These are phyloP conservation scores for Candida silvicultrix DNA, from an alignment of 805 yeast species.

Conservation along the genomic window DNA sequence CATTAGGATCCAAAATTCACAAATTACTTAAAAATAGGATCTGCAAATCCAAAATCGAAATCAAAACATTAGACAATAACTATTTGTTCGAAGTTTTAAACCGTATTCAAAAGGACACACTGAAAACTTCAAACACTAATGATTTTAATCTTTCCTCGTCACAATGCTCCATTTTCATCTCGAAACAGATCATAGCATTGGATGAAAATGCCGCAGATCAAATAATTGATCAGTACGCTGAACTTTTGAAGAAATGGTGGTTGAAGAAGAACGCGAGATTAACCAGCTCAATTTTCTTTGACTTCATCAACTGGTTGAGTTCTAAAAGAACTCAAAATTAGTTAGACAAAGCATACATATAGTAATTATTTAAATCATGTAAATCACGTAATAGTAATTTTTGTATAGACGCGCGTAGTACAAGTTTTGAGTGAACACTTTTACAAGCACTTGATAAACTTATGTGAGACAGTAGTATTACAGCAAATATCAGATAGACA, in stretches of 20 bases:
- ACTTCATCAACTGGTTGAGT: slow-evolving; percentile 73
- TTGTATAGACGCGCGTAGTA: no score
- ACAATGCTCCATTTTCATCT: slow-evolving; percentile 58
- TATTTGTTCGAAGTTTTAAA: slow-evolving; percentile 24
- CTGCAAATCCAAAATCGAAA: slow-evolving; percentile 38
- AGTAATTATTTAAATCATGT: no score
- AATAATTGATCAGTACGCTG: slow-evolving; percentile 51
- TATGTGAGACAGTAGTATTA: neutral
- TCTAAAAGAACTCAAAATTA: slow-evolving; percentile 34
- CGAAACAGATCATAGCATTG: slow-evolving; percentile 44
- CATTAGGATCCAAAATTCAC: slow-evolving; percentile 69
- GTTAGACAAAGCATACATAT: neutral
- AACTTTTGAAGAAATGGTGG: slow-evolving; percentile 58
- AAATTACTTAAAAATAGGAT: slow-evolving; percentile 58
- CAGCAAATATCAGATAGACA: neutral
- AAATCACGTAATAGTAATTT: no score
- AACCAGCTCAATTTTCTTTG: slow-evolving; percentile 57
- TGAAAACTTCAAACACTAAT: slow-evolving; percentile 28
- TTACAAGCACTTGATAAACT: no score
- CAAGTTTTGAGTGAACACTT: no score
- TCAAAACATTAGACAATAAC: slow-evolving; percentile 17
- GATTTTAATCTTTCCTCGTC: slow-evolving; percentile 39
- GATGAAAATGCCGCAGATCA: slow-evolving; percentile 28
- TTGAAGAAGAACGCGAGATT: slow-evolving; percentile 37
- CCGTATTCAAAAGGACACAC: slow-evolving; percentile 36